phyloP scores from a whole-genome alignment of 129 eudicot genomes.

The Cynara cardunculus region DNA sequence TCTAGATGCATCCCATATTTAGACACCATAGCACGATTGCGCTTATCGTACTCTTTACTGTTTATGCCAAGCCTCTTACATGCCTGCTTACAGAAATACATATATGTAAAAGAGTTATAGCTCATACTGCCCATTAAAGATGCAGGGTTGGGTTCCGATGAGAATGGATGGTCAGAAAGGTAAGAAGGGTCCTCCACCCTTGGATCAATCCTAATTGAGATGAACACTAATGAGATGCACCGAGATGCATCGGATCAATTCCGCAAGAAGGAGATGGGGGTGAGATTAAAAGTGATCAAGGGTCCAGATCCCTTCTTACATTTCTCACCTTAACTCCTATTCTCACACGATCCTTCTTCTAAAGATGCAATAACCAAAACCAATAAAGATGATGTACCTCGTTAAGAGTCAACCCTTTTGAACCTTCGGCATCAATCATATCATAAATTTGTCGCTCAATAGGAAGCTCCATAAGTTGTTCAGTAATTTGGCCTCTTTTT shows the following conservation, averaged over 20 bases:
- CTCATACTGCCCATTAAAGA: background rate
- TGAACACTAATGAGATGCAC: no score
- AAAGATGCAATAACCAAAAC: no score
- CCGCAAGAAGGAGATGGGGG: no score
- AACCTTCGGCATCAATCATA: constrained; percentile 81
- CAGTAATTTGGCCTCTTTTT: constrained; percentile 65
- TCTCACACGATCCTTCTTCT: no score
- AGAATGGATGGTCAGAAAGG: no score
- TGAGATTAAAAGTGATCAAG: no score
- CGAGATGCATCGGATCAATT: no score
- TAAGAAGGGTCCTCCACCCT: no score
- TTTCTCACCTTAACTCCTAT: no score
- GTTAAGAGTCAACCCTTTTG: constrained; percentile 65
- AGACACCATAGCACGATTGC: constrained; percentile 45
- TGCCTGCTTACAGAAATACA: constrained; percentile 39
- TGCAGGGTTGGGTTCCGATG: no score
- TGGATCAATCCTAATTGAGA: background rate
- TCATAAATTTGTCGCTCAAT: constrained; percentile 85
- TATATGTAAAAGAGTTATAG: background rate
- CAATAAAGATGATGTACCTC: constrained; percentile 61
- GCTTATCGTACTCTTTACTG: constrained; percentile 49
- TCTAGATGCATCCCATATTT: constrained; percentile 66
- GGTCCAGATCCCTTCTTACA: no score
- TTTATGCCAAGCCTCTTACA: constrained; percentile 74
- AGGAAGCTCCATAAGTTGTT: constrained; percentile 90